Base-by-base conservation (phyloP, 2,329 filamentous ascomycete species). In the Beauveria brongniartii region DNA sequence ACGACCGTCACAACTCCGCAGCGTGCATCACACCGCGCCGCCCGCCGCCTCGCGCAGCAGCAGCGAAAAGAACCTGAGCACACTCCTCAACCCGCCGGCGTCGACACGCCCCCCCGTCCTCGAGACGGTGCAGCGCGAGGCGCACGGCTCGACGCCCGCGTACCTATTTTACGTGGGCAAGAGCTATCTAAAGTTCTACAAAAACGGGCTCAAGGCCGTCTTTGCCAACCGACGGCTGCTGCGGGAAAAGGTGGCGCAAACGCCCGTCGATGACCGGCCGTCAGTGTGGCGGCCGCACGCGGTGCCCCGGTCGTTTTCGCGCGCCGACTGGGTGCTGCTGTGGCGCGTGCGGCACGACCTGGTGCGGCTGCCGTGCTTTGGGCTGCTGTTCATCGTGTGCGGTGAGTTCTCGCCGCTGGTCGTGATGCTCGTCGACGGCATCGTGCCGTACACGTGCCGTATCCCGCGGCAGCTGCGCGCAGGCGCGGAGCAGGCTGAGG, bases 321-420 rank as follows among this genome's bases (percentile, higher is more conserved):
- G 92, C 44, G 81, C 85, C 1, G 83, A 90, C 63, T 88, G 87
- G 75, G 86, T 92, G 65, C 80, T 96, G 2, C 73, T 89, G 55
- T 77, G 77, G 63, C 83, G 93, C 62, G 87, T 86, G 47, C 77
- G 79, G 47, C 82, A 89, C 67, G 94, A 97, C 72, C 75, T 91
- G 51, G 76, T 84, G n/a, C 86, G 91, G 26, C 78, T 97, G 57
- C 91, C 92, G 0, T 73, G 89, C 1, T 97, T 99, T 71, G 86
- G 78, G 0, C 63, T 96, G 3, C 76, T 97, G 55, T 79, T 96
- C 7, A 68, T 93, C 1, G 64, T 96, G 18, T 90, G 89, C 70
- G 93, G 92, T 28, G 93, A 97, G 74, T 88, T 96, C 75, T 90
- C 92, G 1, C 91, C 92, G 0, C 70, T 97, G 6, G 74, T 95